Percentiles rank a stretch among this genome's conserved stretches.
phyloP scores from a whole-genome alignment of 2,329 filamentous ascomycete genomes.

The Phoma sp. region DNA sequence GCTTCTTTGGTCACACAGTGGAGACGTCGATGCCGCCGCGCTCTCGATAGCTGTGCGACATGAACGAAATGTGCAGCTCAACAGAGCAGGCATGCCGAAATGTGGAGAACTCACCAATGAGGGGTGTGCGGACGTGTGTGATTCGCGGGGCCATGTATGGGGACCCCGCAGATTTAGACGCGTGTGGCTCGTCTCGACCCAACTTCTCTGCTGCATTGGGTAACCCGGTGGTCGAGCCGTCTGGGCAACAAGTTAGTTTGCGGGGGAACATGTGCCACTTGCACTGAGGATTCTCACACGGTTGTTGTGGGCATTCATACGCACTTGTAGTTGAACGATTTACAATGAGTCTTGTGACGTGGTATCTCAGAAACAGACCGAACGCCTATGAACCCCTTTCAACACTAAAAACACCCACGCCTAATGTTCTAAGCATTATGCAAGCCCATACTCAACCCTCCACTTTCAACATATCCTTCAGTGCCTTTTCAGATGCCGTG shows the following conservation, averaged over 20 bases:
- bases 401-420: neutral
- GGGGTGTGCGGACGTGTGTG: neutral
- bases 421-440: neutral
- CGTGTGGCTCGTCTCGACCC: constrained; percentile 17
- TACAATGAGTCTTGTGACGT: neutral
- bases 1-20: neutral
- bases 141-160: constrained; percentile 6
- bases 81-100: neutral
- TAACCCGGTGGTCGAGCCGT: neutral
- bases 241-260: too few species aligned
- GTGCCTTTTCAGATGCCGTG: constrained; percentile 68
- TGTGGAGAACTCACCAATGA: constrained; percentile 7
- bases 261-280: too few species aligned
- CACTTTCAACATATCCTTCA: constrained; percentile 69
- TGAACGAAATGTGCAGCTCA: neutral
- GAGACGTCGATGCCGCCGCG: constrained; percentile 2
- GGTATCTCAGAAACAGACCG: constrained; percentile 9
- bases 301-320: too few species aligned
- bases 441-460: constrained; percentile 34
- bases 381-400: constrained; percentile 3
- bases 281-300: too few species aligned
- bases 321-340: neutral
- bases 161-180: constrained; percentile 16
- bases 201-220: constrained; percentile 3
- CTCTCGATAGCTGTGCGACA: neutral